Evolutionary conservation across 164 flowering plant species (phyloP), one percentile per base, ranked within the genome.

Genomic region (Nymphaea thermarum): DNA sequence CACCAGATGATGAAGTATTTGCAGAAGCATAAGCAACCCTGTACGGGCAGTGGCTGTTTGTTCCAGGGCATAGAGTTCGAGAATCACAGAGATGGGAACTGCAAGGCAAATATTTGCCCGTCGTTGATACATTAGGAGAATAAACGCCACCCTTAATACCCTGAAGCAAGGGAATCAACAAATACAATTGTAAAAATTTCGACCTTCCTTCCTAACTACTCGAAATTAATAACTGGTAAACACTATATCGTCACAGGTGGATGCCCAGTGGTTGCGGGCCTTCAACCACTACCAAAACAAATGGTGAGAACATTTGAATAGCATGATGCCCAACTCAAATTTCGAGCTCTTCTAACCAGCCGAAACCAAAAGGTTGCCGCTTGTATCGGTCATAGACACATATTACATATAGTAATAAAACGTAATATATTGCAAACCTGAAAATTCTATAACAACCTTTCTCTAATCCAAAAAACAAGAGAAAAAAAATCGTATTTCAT

Each of bases 101-200:
- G 81, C 99, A 95, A 15, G 86, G 71, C 53, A 95, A 82, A 2
- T 60, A 65, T 63, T 63, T 55, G 73, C 97, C 84, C 43, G 94
- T 88, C 6, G 89, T 76, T 43, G 99, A 94, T 4, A 76, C 62
- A 70, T 74, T 83, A n/a, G 87, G 87, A 76, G 87, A 86, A 82
- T 92, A 94, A 43, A 87, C 82, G 69, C 77, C 85, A 47, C 90
- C 66, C 0, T 77, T 70, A 41, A 88, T 10, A 44, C 7, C 45
- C 91, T 87, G 16, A 69, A 64, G 14, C 15, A 62, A 18, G 5
- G 63, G 3, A 18, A 44, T 60, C 44, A 66, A 3, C n/a, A 15
- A 67, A 47, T 66, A 59, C 53, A 17, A 45, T 10, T 25, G 12
- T 10, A 51, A 15, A 51, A 51, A 8, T 51, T 51, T 51, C 57